Percentiles rank a stretch among this genome's conserved stretches.
Evolutionary conservation across 345 rosid genomes (phyloP).

Genomic region (Euphorbia tirucalli): DNA sequence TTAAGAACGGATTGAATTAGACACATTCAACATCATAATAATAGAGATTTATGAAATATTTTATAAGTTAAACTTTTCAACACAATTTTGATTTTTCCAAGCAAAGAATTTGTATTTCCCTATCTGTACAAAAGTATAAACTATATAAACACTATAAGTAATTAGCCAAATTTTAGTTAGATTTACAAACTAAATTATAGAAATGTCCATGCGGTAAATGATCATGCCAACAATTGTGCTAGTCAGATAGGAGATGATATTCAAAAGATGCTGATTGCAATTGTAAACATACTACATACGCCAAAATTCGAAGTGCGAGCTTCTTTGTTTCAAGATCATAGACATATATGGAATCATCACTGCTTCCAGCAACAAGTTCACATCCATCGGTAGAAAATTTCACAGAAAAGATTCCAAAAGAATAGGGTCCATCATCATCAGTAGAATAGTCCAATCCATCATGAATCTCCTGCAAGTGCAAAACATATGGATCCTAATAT

Average conservation of each 20-base stretch:
- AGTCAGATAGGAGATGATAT: neutral
- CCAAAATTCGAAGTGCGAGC: conserved; percentile 65
- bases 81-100: too few species aligned
- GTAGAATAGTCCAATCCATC: conserved; percentile 81
- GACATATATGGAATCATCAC: conserved; percentile 71
- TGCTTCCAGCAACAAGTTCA: conserved; percentile 91
- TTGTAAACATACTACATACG: conserved; percentile 52
- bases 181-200: too few species aligned
- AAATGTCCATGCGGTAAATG: conserved; percentile 4
- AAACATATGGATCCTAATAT: conserved; percentile 20
- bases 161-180: too few species aligned
- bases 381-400: conserved; percentile 87
- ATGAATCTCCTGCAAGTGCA: conserved; percentile 76
- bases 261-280: neutral
- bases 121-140: too few species aligned
- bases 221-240: neutral
- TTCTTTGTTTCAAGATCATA: conserved; percentile 78
- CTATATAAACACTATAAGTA: too few species aligned
- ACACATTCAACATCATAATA: too few species aligned
- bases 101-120: too few species aligned
- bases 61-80: too few species aligned
- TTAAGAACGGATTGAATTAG: too few species aligned
- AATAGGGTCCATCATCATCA: conserved; percentile 45
- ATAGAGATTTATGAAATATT: too few species aligned
- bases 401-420: conserved; percentile 86